Conservation (phyloP, 768 basidiomycete species). For the Dacryopinax primogenitus region DNA sequence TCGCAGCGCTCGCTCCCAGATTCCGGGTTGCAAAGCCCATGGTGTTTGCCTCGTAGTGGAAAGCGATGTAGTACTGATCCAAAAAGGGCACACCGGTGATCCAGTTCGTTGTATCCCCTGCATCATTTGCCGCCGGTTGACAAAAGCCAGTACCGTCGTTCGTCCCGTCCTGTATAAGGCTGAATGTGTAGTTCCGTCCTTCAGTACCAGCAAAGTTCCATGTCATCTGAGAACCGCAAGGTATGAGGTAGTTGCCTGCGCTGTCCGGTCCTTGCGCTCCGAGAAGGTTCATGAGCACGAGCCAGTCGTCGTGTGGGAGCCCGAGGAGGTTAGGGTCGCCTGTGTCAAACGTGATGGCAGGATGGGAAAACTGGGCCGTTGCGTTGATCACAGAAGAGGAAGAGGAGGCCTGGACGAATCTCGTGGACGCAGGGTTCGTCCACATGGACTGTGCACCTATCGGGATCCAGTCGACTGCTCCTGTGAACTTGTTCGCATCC, state of each 20-base stretch:
- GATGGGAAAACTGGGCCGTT: constrained; percentile 10
- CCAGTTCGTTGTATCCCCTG: constrained; percentile 15
- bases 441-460: constrained; percentile 3
- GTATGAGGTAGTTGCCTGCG: constrained; percentile 10
- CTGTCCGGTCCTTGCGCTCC: constrained; percentile 8
- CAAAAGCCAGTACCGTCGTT: constrained; percentile 13
- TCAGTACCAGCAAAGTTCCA: constrained; percentile 13
- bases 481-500: constrained; percentile 14
- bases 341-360: constrained; percentile 1
- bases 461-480: constrained; percentile 14
- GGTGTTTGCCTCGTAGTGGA: constrained; percentile 10
- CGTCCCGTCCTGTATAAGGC: neutral
- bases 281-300: constrained; percentile 8
- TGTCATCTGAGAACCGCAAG: constrained; percentile 11
- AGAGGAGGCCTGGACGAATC: neutral
- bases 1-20: neutral
- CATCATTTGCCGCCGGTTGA: constrained; percentile 11
- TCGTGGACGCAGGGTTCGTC: constrained; percentile 1
- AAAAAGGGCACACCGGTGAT: constrained; percentile 9
- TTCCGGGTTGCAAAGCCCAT: constrained; percentile 3
- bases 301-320: constrained; percentile 14
- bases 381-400: neutral
- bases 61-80: constrained; percentile 13
- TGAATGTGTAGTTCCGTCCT: constrained; percentile 11
- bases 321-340: constrained; percentile 14